These are phyloP conservation scores for Ogataea thermomethanolica DNA, from an alignment of 805 yeast species.

Conservation along the genomic window DNA sequence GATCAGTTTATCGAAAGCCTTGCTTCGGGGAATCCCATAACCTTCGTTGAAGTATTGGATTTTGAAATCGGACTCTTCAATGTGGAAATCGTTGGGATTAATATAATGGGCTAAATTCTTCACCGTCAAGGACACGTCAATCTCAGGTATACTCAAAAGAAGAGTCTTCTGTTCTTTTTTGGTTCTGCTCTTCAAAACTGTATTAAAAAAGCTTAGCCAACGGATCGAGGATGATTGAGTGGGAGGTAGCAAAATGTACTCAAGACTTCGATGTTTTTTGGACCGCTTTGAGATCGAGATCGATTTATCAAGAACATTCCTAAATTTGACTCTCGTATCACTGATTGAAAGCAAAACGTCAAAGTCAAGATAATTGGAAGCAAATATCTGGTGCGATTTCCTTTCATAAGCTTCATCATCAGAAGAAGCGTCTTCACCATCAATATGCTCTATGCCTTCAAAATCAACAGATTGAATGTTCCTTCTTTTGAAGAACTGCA, in stretches of 20 bases:
- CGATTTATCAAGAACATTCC: slow-evolving; percentile 68
- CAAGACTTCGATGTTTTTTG: slow-evolving; percentile 9
- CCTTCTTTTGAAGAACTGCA: slow-evolving; percentile 59
- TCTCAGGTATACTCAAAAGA: slow-evolving; percentile 42
- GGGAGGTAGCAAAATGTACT: slow-evolving; percentile 53
- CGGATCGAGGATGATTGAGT: slow-evolving; percentile 50
- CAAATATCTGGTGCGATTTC: not conserved
- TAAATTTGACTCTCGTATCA: slow-evolving; percentile 45
- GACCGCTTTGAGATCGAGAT: slow-evolving; percentile 44
- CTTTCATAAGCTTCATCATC: slow-evolving; percentile 9
- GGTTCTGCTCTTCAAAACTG: slow-evolving; percentile 37
- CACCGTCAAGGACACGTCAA: slow-evolving; percentile 43
- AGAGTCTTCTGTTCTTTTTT: slow-evolving; percentile 14
- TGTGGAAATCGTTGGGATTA: slow-evolving; percentile 7
- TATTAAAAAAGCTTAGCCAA: slow-evolving; percentile 61
- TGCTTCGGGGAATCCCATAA: slow-evolving; percentile 24
- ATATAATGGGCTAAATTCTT: slow-evolving; percentile 14
- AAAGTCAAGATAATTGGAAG: slow-evolving; percentile 15
- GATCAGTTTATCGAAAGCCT: slow-evolving; percentile 38
- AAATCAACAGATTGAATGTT: slow-evolving; percentile 30
- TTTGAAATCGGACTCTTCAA: not conserved
- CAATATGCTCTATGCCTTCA: slow-evolving; percentile 8
- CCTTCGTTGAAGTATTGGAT: slow-evolving; percentile 18
- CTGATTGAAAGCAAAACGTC: slow-evolving; percentile 19
- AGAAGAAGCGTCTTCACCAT: slow-evolving; percentile 8